Conservation (phyloP, 495 filamentous ascomycete genomes). For the Penicillium antarcticum region DNA sequence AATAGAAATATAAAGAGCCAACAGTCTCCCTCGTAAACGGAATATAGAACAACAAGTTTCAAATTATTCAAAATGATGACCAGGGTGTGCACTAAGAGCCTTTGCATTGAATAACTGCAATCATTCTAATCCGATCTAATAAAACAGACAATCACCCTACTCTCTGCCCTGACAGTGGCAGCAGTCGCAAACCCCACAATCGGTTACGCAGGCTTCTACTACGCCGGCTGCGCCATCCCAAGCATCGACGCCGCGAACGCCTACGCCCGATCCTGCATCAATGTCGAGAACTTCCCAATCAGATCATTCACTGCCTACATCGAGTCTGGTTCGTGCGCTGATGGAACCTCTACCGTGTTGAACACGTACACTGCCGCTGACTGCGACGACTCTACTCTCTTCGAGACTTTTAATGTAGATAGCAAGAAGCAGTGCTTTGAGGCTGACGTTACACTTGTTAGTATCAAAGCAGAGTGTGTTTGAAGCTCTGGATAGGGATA, state of each 20-base stretch:
- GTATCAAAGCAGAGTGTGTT: constrained; percentile 51
- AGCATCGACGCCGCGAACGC: constrained; percentile 10
- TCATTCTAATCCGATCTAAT: background rate
- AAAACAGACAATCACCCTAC: background rate
- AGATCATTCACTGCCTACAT: constrained; percentile 20
- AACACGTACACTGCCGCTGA: constrained; percentile 16
- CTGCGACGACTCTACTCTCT: constrained; percentile 10
- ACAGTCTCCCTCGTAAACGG: no score
- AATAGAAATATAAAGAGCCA: no score
- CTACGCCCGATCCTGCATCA: constrained; percentile 14
- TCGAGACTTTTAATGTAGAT: constrained; percentile 6
- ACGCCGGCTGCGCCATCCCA: constrained; percentile 5
- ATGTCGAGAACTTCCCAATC: constrained; percentile 21
- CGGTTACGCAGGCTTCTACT: constrained; percentile 15
- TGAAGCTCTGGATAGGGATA: background rate
- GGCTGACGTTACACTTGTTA: constrained; percentile 15
- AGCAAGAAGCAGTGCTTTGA: constrained; percentile 18
- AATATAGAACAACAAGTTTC: no score
- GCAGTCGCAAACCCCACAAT: constrained; percentile 12
- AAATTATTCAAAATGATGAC: constrained; percentile 4
- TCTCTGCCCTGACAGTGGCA: constrained; percentile 5
- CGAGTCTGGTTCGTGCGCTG: constrained; percentile 13
- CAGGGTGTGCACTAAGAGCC: background rate
- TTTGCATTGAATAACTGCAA: background rate
- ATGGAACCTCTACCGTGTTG: constrained; percentile 15